These are phyloP conservation scores for Termitomyces sp. DNA, from an alignment of 768 basidiomycete genomes.

Conservation along the genomic window DNA sequence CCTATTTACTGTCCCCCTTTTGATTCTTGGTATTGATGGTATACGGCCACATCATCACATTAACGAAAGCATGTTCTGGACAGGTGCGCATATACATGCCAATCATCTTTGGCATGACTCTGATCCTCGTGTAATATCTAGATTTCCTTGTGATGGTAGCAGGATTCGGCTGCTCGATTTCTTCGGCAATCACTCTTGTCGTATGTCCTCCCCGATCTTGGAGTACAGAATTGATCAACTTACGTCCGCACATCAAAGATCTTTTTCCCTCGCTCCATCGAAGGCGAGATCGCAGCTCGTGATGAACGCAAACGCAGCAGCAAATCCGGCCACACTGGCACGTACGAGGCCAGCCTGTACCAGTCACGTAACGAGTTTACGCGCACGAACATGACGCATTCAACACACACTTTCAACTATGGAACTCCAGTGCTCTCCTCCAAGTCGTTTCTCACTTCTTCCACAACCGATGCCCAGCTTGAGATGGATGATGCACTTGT, in stretches of 20 bases:
- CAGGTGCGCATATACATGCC: conserved; percentile 30
- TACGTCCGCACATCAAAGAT: conserved; percentile 40
- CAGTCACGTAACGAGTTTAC: conserved; percentile 19
- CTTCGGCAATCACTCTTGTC: no score
- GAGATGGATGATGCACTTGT: conserved; percentile 17
- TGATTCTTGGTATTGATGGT: no score
- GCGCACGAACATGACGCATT: conserved; percentile 14
- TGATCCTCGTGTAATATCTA: conserved; percentile 17
- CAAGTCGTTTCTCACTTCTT: conserved; percentile 30
- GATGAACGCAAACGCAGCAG: conserved; percentile 41
- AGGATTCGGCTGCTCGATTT: conserved; percentile 53
- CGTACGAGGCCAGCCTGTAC: conserved; percentile 15
- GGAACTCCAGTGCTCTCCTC: conserved; percentile 7
- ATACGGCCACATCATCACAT: conserved; percentile 61
- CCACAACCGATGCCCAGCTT: conserved; percentile 21
- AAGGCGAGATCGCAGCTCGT: conserved; percentile 56
- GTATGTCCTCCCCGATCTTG: conserved; percentile 31
- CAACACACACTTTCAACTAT: conserved; percentile 7
- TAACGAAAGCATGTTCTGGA: conserved; percentile 56
- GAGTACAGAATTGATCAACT: background rate
- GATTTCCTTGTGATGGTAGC: conserved; percentile 59
- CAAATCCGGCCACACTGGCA: conserved; percentile 24
- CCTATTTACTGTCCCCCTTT: no score
- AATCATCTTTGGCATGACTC: background rate
- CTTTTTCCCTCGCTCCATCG: conserved; percentile 79